Evolutionary conservation across 2,329 filamentous ascomycete species (phyloP), one percentile per base, ranked within the genome.

Genomic region (Cytospora leucostoma): DNA sequence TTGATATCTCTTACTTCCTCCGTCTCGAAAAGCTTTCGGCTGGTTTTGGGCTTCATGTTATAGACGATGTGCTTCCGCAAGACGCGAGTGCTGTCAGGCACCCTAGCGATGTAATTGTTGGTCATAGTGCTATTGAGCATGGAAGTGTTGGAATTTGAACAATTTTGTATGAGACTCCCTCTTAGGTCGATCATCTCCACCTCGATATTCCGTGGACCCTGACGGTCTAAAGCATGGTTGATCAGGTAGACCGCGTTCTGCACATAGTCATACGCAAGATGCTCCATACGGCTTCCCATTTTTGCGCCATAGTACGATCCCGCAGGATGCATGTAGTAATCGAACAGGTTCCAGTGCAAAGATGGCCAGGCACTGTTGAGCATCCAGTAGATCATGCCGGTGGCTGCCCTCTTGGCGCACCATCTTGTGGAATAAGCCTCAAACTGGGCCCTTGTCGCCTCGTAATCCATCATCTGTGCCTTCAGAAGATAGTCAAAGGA

Each of bases 321-420:
- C 0, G 79, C 82, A 0, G 85, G 81, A 27, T 80, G 81, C 49
- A 88, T 72, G 66, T 88, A 88, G 70, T 85, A 85, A 67, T 88
- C 86, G 69, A 88, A 87, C 7, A 88, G 73, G 59, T 85, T 84
- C 86, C 87, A 89, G 69, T 88, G 86, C 34, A 89, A 74, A 61
- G 79, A 83, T 0, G 87, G 86, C 85, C 86, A 89, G 0, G 86
- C 86, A 53, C 82, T 82, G 67, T 87, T 88, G 59, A 88, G 71
- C 86, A 89, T 88, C 86, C 86, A 89, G 74, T 89, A 89, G 17
- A 89, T 82, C 55, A 84, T 56, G 0, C 86, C 86, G 0, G 85
- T 88, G 0, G 85, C 84, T 0, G 84, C 82, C 3, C 81, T 75
- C 1, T 74, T 71, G 1, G 76, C 77, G 65, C 71, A 82, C 79